Base-by-base conservation (phyloP, 2,329 filamentous ascomycete genomes). In the Basipetospora sp. region DNA sequence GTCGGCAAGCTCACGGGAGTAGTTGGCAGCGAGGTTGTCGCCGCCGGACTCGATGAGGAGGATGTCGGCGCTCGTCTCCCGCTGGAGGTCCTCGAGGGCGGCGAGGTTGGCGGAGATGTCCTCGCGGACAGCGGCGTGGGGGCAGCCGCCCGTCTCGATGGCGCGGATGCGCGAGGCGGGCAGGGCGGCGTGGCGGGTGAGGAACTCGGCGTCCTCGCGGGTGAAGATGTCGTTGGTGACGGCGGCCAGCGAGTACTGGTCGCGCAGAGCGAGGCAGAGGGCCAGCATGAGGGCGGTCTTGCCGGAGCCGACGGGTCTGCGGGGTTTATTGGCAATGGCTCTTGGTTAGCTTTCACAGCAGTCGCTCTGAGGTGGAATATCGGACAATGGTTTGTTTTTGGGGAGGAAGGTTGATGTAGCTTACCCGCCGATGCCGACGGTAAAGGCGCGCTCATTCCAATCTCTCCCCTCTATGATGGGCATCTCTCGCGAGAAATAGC, bases 211-310 rank as follows among this genome's bases (percentile, higher is more conserved):
- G 67, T 98, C 90, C 63, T 98, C 90, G 46, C 81, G 80, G 16
- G 88, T 96, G 69, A 96, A 96, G 67, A 96, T 96, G 67, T 96
- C 88, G 69, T 96, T 96, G 35, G 90, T 98, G 16, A 98, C 88
- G 42, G 86, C 90, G 1, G 90, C 90, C 51, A 98, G 81, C 53
- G 78, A 85, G 71, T 83, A 87, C 39, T 72, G 66, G 36, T 77
- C 68, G 43, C 90, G 81, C 5, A 98, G 77, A 6, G 80, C 79
- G 26, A 77, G 77, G 65, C 86, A 94, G 48, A 96, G 81, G 28
- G 83, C 80, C 9, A 94, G 77, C 88, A 98, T 96, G 19, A 96
- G 73, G 14, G 90, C 90, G 0, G 90, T 96, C 61, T 98, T 98
- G 53, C 90, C 90, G 17, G 87, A 94, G 45, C 90, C 90, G 38